Base-by-base conservation (phyloP, 2,329 filamentous ascomycete genomes). In the Westerdykella aurantiaca region DNA sequence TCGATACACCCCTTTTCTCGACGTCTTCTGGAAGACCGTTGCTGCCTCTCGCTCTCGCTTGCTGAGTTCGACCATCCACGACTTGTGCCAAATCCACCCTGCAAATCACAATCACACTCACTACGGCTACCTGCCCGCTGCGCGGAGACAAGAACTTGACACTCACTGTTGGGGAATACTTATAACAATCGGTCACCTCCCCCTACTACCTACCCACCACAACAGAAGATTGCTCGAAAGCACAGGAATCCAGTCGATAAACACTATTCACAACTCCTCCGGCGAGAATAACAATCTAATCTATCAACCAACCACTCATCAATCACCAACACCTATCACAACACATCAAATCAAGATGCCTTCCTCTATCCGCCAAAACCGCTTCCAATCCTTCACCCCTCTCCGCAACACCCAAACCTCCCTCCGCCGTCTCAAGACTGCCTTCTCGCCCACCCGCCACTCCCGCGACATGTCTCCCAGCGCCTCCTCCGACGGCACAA, bases 361-460 rank as follows among this genome's bases (percentile, higher is more conserved):
- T 44, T 55, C 56, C 29, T 46, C 55, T 42, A 58, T 54, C 56
- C 62, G 60, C 55, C 55, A 57, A 50, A 64, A 65, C 62, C 65
- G 63, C 59, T 66, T 65, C 62, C 54, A 58, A 37, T 58, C 61
- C 55, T 66, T 65, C 57, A 57, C 56, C 31, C 58, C 61, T 25
- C 51, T 64, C 42, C 64, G 63, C 55, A 56, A 49, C 42, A 52
- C 60, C 16, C 47, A 47, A 18, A 47, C 45, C 45, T 60, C 55
- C 33, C 58, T 64, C 48, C 61, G 57, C 48, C 57, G 58, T 45
- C 58, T 67, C 44, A 52, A 53, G 35, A 66, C 63, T 13, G 63
- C 63, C 47, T 63, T 67, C 59, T 56, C 53, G 22, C 60, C 64
- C n/a, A 57, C 51, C 37, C 61, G 61, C 48, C 55, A 58, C 22